Evolutionary conservation across 1,284 basidiomycete species (phyloP), one percentile per base, ranked within the genome.

Genomic region (Marasmius oreades): DNA sequence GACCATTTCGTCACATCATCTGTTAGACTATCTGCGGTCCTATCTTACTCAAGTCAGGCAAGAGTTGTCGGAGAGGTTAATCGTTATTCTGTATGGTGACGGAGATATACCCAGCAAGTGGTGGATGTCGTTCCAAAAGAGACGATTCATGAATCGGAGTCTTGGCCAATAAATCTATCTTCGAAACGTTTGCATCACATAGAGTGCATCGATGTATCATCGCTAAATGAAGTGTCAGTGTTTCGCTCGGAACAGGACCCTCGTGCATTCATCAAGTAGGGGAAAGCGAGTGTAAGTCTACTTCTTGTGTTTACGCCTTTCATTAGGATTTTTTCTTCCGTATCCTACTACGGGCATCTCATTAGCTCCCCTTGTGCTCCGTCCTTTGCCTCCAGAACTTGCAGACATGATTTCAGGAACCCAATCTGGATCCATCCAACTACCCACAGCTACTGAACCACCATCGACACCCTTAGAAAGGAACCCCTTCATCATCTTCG

Each of bases 91-190:
- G 42, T 99, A 98, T 71, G 84, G 88, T 65, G 80, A 95, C 76
- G 83, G 90, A 50, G 85, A 88, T 3, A 87, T 88, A 69, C 95
- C 97, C 1, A 97, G 91, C 81, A 99, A 99, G 74, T 99, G 96
- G 96, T 99, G 97, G 97, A 94, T 99, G 90, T 90, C 93, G 36
- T 99, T 99, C 85, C 95, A 95, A 75, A 98, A 96, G 82, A 85
- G 95, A 68, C 84, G 90, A 44, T 95, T 95, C 82, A 94, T 95
- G 92, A 92, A 92, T 76, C 89, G 92, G 69, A 92, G 88, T 69
- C 71, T 92, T 67, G 86, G 84, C 58, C 79, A 78, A 64, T 84
- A 24, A 43, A 16, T 55, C 23, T 68, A 42, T 42, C 11, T 42
- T 18, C 39, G 36, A 37, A 37, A 37, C 36, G n/a, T 42, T 4